Evolutionary conservation across 148 eudicot species (phyloP).

Genomic region (Oxyria digyna): DNA sequence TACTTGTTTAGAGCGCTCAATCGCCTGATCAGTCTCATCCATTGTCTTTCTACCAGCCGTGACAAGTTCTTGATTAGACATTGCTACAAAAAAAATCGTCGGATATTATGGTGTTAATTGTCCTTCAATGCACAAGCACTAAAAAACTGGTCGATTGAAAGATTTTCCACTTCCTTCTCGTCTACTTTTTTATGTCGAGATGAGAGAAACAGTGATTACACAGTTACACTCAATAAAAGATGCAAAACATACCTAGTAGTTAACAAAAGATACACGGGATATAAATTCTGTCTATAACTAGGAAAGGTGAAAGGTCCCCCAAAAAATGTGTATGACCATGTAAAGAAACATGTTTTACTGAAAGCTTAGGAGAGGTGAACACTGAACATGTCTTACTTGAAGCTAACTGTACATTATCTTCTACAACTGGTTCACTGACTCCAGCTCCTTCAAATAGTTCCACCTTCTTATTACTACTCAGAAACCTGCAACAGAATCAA

Average conservation of each 20-base stretch:
- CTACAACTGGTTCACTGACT: constrained; percentile 74
- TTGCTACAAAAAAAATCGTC: constrained; percentile 27
- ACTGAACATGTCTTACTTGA: constrained; percentile 53
- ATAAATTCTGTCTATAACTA: neutral
- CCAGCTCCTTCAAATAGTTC: constrained; percentile 97
- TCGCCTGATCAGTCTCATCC: constrained; percentile 98
- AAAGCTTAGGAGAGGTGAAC: neutral
- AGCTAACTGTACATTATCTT: constrained; percentile 75
- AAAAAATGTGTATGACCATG: neutral
- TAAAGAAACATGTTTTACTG: neutral
- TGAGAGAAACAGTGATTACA: no score
- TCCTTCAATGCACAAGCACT: neutral
- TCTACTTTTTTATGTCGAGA: neutral
- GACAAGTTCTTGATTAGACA: constrained; percentile 93
- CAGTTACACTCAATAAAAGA: no score
- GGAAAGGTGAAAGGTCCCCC: neutral
- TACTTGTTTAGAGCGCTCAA: constrained; percentile 94
- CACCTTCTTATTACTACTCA: constrained; percentile 85
- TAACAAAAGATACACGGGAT: no score
- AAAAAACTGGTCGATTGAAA: neutral
- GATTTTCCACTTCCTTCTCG: neutral
- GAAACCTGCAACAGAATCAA: constrained; percentile 41
- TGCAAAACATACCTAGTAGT: neutral
- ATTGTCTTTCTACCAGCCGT: constrained; percentile 62
- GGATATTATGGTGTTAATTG: neutral